Conservation (phyloP, 139 green algal species). For the Coelastrella sp. region DNA sequence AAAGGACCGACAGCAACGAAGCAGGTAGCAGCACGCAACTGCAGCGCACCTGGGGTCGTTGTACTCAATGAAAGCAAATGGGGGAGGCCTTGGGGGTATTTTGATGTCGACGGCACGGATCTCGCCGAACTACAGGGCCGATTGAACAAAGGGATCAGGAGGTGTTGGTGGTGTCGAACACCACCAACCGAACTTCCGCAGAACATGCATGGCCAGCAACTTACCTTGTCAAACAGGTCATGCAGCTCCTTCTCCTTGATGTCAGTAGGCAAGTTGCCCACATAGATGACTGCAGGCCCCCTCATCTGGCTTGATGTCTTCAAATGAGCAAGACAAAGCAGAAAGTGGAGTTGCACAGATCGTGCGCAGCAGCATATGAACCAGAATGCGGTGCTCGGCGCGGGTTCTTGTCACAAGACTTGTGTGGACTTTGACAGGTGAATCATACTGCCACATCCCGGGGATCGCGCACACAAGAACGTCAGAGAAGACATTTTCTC, state of each 20-base stretch:
- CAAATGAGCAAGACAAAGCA: no score
- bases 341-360: no score
- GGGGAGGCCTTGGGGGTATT: slow-evolving; percentile 81
- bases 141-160: not conserved
- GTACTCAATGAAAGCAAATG: slow-evolving; percentile 93
- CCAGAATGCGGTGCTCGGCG: no score
- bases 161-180: not conserved
- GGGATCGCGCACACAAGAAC: no score
- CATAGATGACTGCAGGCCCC: slow-evolving; percentile 65
- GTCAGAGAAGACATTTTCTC: no score
- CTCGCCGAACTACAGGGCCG: slow-evolving; percentile 75
- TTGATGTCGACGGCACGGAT: slow-evolving; percentile 91
- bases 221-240: slow-evolving; percentile 87
- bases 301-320: not conserved
- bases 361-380: no score
- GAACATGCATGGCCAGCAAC: not conserved
- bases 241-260: slow-evolving; percentile 89
- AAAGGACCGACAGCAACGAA: not conserved
- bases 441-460: no score
- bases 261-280: slow-evolving; percentile 90
- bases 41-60: slow-evolving; percentile 67
- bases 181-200: not conserved
- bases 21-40: not conserved
- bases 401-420: no score
- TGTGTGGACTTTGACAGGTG: no score